Evolutionary conservation across 306 rosid species (phyloP).

Genomic region (Sechiopsis laciniata): DNA sequence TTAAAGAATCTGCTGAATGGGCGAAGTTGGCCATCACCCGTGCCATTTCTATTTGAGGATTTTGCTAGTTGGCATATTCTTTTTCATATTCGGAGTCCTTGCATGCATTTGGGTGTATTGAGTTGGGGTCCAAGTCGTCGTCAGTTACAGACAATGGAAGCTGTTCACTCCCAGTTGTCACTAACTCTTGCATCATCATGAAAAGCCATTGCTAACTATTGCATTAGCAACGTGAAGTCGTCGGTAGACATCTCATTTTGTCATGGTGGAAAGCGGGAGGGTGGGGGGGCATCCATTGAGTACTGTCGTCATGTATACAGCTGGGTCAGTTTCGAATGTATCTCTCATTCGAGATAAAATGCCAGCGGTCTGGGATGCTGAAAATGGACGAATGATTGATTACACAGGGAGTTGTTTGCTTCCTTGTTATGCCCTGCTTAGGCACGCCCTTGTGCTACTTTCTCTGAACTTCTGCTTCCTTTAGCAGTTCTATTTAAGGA

Average conservation of each 20-base stretch:
- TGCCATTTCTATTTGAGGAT: slow-evolving; percentile 65
- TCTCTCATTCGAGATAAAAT: slow-evolving; percentile 14
- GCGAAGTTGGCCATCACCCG: slow-evolving; percentile 79
- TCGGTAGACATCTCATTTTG: slow-evolving; percentile 15
- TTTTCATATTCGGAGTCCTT: slow-evolving; percentile 30
- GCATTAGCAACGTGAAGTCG: slow-evolving; percentile 22
- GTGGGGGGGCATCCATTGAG: background rate
- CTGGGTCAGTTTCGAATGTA: slow-evolving; percentile 9
- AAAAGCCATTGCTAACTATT: slow-evolving; percentile 25
- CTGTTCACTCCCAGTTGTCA: slow-evolving; percentile 25
- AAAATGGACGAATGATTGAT: slow-evolving; percentile 6
- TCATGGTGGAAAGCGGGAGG: slow-evolving; percentile 18
- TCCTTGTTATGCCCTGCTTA: slow-evolving; percentile 19
- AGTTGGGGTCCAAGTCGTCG: slow-evolving; percentile 75
- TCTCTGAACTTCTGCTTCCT: slow-evolving; percentile 16
- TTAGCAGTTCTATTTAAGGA: slow-evolving; percentile 20
- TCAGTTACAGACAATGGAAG: slow-evolving; percentile 32
- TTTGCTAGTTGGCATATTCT: slow-evolving; percentile 32
- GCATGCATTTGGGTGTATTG: slow-evolving; percentile 75
- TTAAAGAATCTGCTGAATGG: slow-evolving; percentile 93
- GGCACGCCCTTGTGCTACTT: slow-evolving; percentile 20
- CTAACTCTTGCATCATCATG: slow-evolving; percentile 25
- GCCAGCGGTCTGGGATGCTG: slow-evolving; percentile 11
- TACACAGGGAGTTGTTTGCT: slow-evolving; percentile 6
- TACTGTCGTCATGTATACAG: slow-evolving; percentile 11